Evolutionary conservation across 1,284 basidiomycete species (phyloP).

Genomic region (Takashimella koratensis): DNA sequence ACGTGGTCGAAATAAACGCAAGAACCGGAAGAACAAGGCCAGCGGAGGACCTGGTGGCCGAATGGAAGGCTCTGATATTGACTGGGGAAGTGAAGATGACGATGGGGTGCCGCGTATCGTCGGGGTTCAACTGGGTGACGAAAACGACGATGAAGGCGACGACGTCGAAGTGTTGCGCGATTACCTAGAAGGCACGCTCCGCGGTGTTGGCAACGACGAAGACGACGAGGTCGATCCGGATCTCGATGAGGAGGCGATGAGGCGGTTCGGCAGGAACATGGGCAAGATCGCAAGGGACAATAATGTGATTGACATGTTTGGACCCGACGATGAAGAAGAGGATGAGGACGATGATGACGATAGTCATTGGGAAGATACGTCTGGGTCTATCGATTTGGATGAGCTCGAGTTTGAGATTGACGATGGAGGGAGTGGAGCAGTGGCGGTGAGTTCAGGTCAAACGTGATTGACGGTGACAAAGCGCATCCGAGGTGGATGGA

Average conservation of each 20-base stretch:
- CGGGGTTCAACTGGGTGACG: constrained; percentile 10
- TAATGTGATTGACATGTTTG: constrained; percentile 9
- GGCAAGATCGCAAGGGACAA: constrained; percentile 7
- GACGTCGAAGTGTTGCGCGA: constrained; percentile 34
- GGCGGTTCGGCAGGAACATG: constrained; percentile 24
- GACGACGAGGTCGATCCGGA: constrained; percentile 24
- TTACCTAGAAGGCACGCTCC: constrained; percentile 27
- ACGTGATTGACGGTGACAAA: too few relatives aligned
- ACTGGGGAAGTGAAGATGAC: constrained; percentile 46
- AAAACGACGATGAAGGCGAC: constrained; percentile 19
- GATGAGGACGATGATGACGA: constrained; percentile 14
- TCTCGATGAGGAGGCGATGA: constrained; percentile 27
- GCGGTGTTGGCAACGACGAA: constrained; percentile 11
- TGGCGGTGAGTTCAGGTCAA: constrained; percentile 1
- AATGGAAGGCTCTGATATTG: constrained; percentile 46
- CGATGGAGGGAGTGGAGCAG: constrained; percentile 3
- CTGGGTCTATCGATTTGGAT: constrained; percentile 1
- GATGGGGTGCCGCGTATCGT: not conserved
- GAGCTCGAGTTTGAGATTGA: constrained; percentile 1
- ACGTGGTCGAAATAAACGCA: constrained; percentile 16
- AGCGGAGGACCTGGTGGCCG: constrained; percentile 12
- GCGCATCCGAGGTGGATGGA: too few relatives aligned
- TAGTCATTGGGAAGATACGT: constrained; percentile 1
- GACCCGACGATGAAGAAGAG: constrained; percentile 16
- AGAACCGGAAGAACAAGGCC: constrained; percentile 12